Evolutionary conservation across 164 flowering plant genomes (phyloP).

Genomic region (Umbilicus rupestris): DNA sequence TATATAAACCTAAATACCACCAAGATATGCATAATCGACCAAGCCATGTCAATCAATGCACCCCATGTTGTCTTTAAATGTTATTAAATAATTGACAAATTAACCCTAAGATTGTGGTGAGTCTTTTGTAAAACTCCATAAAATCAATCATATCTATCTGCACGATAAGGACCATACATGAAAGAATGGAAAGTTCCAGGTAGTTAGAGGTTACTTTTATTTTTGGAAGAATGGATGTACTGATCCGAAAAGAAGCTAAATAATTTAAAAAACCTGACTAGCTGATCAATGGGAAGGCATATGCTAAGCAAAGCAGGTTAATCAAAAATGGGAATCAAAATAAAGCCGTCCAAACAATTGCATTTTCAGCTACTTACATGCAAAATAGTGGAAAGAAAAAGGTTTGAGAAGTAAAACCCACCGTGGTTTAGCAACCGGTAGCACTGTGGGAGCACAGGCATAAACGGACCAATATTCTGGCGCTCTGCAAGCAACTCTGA

Average conservation of each 20-base stretch:
- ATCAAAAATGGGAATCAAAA: background rate
- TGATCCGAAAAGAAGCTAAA: too few relatives aligned
- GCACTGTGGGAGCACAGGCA: conserved; percentile 65
- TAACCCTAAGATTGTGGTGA: background rate
- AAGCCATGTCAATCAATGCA: background rate
- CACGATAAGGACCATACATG: background rate
- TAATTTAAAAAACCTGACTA: too few relatives aligned
- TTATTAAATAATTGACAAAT: background rate
- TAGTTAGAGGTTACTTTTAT: too few relatives aligned
- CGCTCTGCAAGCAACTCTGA: conserved; percentile 80
- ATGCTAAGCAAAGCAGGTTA: too few relatives aligned
- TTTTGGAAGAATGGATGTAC: too few relatives aligned
- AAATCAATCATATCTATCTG: background rate
- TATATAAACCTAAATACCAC: background rate
- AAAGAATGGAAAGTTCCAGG: too few relatives aligned
- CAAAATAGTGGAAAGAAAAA: background rate
- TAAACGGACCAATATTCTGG: conserved; percentile 66
- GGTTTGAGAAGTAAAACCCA: conserved; percentile 25
- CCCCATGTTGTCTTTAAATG: too few relatives aligned
- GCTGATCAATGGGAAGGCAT: too few relatives aligned
- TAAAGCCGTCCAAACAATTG: background rate
- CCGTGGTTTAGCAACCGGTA: conserved; percentile 83
- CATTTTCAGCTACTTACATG: background rate
- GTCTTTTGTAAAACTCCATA: background rate
- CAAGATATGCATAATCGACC: background rate